Percentiles rank a stretch among this genome's conserved stretches.
Conservation (phyloP, 2,329 filamentous ascomycete genomes). For the Colletotrichum higginsianum region DNA sequence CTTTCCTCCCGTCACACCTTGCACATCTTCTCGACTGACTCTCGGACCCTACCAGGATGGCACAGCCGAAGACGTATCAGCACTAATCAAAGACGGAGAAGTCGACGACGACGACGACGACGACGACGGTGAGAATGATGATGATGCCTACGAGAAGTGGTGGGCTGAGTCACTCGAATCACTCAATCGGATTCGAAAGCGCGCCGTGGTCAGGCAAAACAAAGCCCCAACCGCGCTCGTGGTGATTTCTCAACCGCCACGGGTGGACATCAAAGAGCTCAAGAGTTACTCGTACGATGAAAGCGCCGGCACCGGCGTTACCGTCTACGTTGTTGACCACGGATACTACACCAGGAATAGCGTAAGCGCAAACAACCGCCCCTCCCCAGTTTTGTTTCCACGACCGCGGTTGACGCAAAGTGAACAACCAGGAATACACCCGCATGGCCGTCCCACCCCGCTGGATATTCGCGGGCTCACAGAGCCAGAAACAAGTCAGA, state of each 20-base stretch:
- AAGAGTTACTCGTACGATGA: background rate
- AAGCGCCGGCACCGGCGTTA: conserved; percentile 1
- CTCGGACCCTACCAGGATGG: no score
- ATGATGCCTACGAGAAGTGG: conserved; percentile 15
- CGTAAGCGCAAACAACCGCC: background rate
- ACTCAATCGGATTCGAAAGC: background rate
- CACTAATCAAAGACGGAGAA: no score
- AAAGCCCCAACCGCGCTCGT: conserved; percentile 5
- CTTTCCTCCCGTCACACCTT: no score
- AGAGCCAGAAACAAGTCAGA: background rate
- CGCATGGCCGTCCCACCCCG: conserved; percentile 10
- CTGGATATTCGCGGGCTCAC: conserved; percentile 5
- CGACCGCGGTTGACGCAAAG: no score
- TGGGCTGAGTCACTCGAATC: conserved; percentile 15
- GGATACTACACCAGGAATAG: background rate
- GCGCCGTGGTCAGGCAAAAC: background rate
- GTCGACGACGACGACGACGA: background rate
- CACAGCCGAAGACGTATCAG: no score
- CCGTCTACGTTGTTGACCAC: background rate
- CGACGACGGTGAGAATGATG: background rate
- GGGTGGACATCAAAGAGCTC: background rate
- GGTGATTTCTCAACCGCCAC: conserved; percentile 2
- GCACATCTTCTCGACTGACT: no score
- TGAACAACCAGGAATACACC: conserved; percentile 5
- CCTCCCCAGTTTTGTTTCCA: no score